Evolutionary conservation across 371 early-diverging fungal genomes (phyloP), one percentile per base, ranked within the genome.

Genomic region (Smittium culicis): DNA sequence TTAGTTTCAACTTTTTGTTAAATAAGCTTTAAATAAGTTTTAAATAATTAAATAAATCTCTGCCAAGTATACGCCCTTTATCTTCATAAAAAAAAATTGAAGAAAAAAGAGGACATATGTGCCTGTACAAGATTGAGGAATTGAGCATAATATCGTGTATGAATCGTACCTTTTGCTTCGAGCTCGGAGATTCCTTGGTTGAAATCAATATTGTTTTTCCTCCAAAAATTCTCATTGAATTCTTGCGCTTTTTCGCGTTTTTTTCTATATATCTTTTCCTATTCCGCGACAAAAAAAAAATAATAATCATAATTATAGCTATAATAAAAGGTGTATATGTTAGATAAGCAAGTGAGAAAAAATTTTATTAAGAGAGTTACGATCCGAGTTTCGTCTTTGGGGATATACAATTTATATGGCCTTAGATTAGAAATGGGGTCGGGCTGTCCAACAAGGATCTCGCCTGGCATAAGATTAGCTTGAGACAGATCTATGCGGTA

Each of bases 151-250:
- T n/a, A 33, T 64, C 77, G 69, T 79, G 11, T n/a, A n/a, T n/a
- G n/a, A n/a, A n/a, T n/a, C 63, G 3, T 45, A 88, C 88, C 76
- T 67, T 80, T 70, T 24, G 74, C 77, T 70, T 90, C 89, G 71
- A 85, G 88, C 16, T 78, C 82, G 30, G 73, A 77, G 65, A 87
- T 86, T 24, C 86, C 89, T 29, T 77, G 68, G 64, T 73, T 73
- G 71, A 90, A 90, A 72, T 83, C 72, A 27, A 67, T 72, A 69
- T 90, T 90, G 71, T 90, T 90, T 63, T 73, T 74, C n/a, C 77
- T 75, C 91, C 91, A 90, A 71, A 89, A 90, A 27, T 75, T 71
- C 63, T 88, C 85, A 73, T 90, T 86, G 54, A 79, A 83, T 20
- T 71, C 73, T 65, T 84, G 82, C 11, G 83, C 85, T 27, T 77